Evolutionary conservation across 2,329 filamentous ascomycete species (phyloP).

Genomic region (Colletotrichum cuscutae): DNA sequence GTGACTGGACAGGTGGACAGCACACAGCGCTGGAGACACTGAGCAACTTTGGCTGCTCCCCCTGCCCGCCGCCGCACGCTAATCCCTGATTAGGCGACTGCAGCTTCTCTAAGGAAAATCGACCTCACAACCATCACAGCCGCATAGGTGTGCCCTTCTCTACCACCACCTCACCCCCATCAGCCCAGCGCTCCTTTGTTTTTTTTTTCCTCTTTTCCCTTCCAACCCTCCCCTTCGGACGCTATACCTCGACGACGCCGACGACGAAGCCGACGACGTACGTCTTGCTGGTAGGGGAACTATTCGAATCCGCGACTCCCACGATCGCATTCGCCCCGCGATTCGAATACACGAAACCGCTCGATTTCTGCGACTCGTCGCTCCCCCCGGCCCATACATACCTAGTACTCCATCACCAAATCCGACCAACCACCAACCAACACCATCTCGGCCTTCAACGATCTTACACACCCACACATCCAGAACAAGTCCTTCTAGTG

Average conservation of each 20-base stretch:
- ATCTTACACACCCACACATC: neutral
- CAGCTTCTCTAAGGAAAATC: constrained; percentile 43
- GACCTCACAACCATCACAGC: constrained; percentile 35
- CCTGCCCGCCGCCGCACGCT: constrained; percentile 39
- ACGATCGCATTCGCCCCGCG: constrained; percentile 40
- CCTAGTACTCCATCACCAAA: neutral
- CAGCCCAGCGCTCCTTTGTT: constrained; percentile 30
- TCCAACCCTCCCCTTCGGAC: neutral
- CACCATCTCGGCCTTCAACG: neutral
- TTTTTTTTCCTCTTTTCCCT: constrained; percentile 16
- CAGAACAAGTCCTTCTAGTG: constrained; percentile 27
- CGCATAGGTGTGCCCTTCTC: constrained; percentile 27
- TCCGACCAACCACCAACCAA: constrained; percentile 11
- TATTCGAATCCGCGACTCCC: neutral
- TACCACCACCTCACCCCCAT: constrained; percentile 26
- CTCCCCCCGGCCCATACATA: neutral
- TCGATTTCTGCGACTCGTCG: constrained; percentile 31
- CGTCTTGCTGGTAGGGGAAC: constrained; percentile 27
- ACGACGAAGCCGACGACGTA: neutral
- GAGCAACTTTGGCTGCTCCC: constrained; percentile 17
- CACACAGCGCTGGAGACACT: constrained; percentile 3
- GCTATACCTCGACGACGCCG: constrained; percentile 7
- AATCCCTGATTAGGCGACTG: constrained; percentile 45
- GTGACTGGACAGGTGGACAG: neutral
- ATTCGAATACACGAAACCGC: constrained; percentile 38